phyloP scores from a whole-genome alignment of 148 eudicot species.

The Camellia japonica region DNA sequence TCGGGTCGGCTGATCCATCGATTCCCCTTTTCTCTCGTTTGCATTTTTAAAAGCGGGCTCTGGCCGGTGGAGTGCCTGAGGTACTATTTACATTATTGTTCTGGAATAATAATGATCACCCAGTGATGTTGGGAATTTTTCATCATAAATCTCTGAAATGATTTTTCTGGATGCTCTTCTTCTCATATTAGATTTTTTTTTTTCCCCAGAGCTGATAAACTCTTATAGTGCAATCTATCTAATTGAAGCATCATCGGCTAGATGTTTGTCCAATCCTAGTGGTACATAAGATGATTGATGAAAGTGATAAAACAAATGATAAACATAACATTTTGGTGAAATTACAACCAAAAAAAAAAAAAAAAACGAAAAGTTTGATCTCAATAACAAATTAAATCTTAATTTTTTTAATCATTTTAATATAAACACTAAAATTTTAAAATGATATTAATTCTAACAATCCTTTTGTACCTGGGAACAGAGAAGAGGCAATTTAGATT shows the following conservation, averaged over 20 bases:
- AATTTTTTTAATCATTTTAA: too few species aligned
- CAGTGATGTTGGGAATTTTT: background rate
- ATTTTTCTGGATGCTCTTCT: background rate
- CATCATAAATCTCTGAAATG: background rate
- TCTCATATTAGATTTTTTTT: background rate
- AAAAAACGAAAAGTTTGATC: too few species aligned
- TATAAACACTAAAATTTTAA: too few species aligned
- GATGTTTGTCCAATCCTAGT: too few species aligned
- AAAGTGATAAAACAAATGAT: too few species aligned
- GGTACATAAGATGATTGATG: too few species aligned
- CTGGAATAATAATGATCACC: background rate
- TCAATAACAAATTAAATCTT: too few species aligned
- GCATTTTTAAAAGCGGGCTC: background rate
- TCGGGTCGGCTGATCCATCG: conserved; percentile 6
- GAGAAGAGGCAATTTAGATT: too few species aligned
- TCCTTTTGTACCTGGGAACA: too few species aligned
- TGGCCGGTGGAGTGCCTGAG: conserved; percentile 13
- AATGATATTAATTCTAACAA: too few species aligned
- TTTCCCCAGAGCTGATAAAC: background rate
- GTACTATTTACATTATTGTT: background rate
- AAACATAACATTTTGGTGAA: too few species aligned
- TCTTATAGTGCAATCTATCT: background rate
- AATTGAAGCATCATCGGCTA: background rate
- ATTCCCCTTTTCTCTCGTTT: background rate
- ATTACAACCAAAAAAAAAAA: too few species aligned